These are phyloP conservation scores for Clarireedia homoeocarpa DNA, from an alignment of 2,329 filamentous ascomycete species.

Conservation along the genomic window DNA sequence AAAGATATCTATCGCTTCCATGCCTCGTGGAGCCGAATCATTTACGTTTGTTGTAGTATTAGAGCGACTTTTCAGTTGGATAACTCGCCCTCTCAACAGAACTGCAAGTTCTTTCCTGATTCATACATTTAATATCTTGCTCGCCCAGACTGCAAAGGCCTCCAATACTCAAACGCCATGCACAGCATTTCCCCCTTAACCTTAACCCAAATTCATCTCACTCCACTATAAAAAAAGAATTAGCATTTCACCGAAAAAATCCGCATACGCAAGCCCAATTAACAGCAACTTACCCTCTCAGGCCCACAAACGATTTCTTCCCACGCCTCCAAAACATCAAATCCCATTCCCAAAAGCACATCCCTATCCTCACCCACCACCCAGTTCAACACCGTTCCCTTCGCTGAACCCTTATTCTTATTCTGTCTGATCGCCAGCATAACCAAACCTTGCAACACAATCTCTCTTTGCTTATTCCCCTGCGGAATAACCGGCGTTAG, in stretches of 20 bases:
- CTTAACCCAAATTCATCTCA: conserved; percentile 11
- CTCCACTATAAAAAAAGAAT: conserved; percentile 5
- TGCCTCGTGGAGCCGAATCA: too few species aligned
- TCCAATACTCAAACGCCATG: too few species aligned
- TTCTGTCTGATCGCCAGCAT: conserved; percentile 58
- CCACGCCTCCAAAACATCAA: conserved; percentile 69
- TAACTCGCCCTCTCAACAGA: too few species aligned
- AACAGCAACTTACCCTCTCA: conserved; percentile 38
- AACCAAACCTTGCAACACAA: conserved; percentile 56
- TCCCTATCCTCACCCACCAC: conserved; percentile 38
- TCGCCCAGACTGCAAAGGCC: too few species aligned
- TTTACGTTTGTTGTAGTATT: too few species aligned
- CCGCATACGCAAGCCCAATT: neutral
- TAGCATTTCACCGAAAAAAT: neutral
- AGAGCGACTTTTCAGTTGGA: too few species aligned
- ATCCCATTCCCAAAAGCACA: conserved; percentile 70
- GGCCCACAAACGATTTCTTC: conserved; percentile 68
- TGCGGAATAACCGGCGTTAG: conserved; percentile 56
- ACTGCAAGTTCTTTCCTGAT: too few species aligned
- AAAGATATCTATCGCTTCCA: too few species aligned
- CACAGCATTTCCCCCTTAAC: too few species aligned
- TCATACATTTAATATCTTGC: too few species aligned
- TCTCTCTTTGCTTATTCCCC: conserved; percentile 53
- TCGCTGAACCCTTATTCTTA: conserved; percentile 53
- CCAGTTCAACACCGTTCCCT: conserved; percentile 44